Percentiles rank a stretch among this genome's conserved stretches.
phyloP scores from a whole-genome alignment of 2,329 filamentous ascomycete species.

The Aspergillus hortae region DNA sequence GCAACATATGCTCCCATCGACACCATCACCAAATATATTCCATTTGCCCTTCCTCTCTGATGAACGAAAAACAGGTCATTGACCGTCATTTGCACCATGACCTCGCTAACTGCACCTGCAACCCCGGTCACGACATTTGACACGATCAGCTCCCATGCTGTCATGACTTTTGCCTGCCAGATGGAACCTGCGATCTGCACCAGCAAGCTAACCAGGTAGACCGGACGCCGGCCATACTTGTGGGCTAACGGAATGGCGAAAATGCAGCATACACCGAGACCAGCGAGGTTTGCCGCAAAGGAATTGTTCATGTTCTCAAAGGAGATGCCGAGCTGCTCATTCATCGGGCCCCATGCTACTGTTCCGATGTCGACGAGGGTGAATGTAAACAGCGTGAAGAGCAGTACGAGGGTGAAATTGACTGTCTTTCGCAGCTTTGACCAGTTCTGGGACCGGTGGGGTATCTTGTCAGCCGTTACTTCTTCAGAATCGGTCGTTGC shows the following conservation, averaged over 20 bases:
- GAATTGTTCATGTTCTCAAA: slow-evolving; percentile 16
- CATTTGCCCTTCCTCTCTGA: slow-evolving; percentile 41
- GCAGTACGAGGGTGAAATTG: slow-evolving; percentile 31
- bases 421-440: slow-evolving; percentile 26
- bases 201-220: slow-evolving; percentile 40
- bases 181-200: slow-evolving; percentile 33
- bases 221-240: slow-evolving; percentile 34
- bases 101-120: slow-evolving; percentile 37
- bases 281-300: slow-evolving; percentile 33
- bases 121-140: slow-evolving; percentile 41
- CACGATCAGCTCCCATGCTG: slow-evolving; percentile 30
- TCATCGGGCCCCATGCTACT: slow-evolving; percentile 31
- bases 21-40: slow-evolving; percentile 34
- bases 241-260: slow-evolving; percentile 37
- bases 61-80: slow-evolving; percentile 46
- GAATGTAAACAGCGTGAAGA: slow-evolving; percentile 10
- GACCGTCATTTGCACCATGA: slow-evolving; percentile 40
- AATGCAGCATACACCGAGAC: slow-evolving; percentile 37
- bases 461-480: too few relatives aligned
- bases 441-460: slow-evolving; percentile 30
- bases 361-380: slow-evolving; percentile 24
- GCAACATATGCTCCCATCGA: slow-evolving; percentile 32
- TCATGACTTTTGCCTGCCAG: slow-evolving; percentile 38
- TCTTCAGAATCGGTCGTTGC: background rate
- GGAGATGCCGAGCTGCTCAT: slow-evolving; percentile 24